phyloP scores from a whole-genome alignment of 163 green algal species.

The Scenedesmus sp. region DNA sequence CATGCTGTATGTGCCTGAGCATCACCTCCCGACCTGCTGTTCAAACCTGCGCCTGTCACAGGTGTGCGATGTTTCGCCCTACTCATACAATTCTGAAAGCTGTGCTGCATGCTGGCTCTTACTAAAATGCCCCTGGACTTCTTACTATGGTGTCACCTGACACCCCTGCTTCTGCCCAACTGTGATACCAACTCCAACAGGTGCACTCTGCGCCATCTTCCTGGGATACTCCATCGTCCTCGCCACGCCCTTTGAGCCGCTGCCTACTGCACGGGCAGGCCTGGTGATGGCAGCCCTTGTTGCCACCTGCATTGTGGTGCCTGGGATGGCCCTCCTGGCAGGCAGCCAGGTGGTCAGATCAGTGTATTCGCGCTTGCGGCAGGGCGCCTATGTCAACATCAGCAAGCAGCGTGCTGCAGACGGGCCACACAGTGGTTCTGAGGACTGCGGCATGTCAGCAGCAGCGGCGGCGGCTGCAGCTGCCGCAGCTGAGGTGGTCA shows the following conservation, averaged over 20 bases:
- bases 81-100: no score
- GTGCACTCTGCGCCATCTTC: background rate
- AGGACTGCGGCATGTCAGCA: background rate
- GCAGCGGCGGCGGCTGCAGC: constrained; percentile 9
- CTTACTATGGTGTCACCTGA: no score
- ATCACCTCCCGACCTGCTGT: no score
- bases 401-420: background rate
- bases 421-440: background rate
- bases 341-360: background rate
- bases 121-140: no score
- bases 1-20: no score
- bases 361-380: background rate
- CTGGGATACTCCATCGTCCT: background rate
- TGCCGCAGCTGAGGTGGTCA: background rate
- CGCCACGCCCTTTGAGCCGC: background rate
- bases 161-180: no score
- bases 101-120: no score
- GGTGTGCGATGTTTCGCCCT: no score
- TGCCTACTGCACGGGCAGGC: background rate
- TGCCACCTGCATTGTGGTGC: background rate
- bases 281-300: background rate
- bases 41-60: no score
- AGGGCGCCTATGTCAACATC: background rate
- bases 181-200: background rate
- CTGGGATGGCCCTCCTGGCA: background rate